Base-by-base conservation (phyloP, 352 stramenopile species). In the Phytopythium mirpurense region DNA sequence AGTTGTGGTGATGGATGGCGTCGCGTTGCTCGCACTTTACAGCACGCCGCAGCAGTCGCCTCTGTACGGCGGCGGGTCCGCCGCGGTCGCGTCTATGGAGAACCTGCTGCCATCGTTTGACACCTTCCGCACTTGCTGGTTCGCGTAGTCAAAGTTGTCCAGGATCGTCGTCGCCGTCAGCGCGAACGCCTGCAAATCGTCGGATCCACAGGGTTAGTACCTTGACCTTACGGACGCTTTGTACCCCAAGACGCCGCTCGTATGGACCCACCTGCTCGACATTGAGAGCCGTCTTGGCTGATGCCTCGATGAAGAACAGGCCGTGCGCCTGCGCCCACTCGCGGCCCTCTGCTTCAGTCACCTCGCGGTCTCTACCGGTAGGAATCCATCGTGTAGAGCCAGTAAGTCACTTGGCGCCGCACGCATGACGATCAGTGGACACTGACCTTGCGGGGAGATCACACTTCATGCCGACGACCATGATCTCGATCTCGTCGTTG, bases 381-480 rank as follows among this genome's bases (percentile, higher is more conserved):
- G n/a, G n/a, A n/a, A n/a, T n/a, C n/a, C n/a, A n/a, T n/a, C n/a
- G n/a, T n/a, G n/a, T n/a, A n/a, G n/a, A n/a, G n/a, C 29, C 9
- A 9, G 29, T 32, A 10, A 10, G 9, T 5, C 29, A 32, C 5
- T 9, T 32, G 5, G 29, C 9, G 29, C 29, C 29, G 29, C 29
- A 32, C 29, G 14, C 32, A 10, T 10, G 37, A 11, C 37, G 18
- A 42, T 42, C 15, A 24, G 5, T 6, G 15, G 18, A 18, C 8
- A 34, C 41, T 9, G 12, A 78, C 68, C 60, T 54, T 14, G 79
- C 63, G 0, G 51, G 36, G 23, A 93, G 54, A 43, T 93, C 83
- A 56, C 74, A 86, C 60, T 93, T 93, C 80, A 91, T 93, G 31
- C 83, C 83, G 16, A 93, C 81, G 51, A 93, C 78, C 76, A 91